Percentiles rank a stretch among this genome's conserved stretches.
phyloP scores from a whole-genome alignment of 495 filamentous ascomycete genomes.

The Pyrenula aspistea region DNA sequence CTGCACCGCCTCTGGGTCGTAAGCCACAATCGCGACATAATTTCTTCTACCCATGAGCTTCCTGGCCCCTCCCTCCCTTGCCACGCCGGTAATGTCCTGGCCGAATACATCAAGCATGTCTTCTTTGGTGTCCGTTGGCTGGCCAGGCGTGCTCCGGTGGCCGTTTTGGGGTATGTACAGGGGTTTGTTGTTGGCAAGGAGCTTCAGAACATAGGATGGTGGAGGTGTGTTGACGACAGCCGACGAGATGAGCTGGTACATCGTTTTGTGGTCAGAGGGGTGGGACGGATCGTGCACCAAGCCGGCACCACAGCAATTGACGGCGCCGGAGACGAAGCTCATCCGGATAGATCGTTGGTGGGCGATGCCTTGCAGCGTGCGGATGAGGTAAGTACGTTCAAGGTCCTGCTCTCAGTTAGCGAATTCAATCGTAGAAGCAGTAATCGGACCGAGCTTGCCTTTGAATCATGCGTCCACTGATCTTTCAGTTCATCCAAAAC shows the following conservation, averaged over 20 bases:
- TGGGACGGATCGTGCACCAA: slow-evolving; percentile 88
- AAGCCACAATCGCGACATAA: slow-evolving; percentile 88
- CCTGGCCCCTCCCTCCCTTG: slow-evolving; percentile 55
- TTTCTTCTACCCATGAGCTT: slow-evolving; percentile 87
- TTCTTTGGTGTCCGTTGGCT: slow-evolving; percentile 76
- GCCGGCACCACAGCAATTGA: slow-evolving; percentile 85
- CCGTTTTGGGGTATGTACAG: slow-evolving; percentile 89
- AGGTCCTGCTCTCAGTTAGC: slow-evolving; percentile 46
- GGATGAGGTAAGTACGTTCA: slow-evolving; percentile 90
- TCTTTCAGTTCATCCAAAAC: slow-evolving; percentile 88
- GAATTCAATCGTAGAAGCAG: slow-evolving; percentile 1
- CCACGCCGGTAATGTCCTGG: slow-evolving; percentile 67
- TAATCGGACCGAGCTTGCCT: slow-evolving; percentile 40
- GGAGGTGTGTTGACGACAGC: slow-evolving; percentile 84
- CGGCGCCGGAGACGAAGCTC: slow-evolving; percentile 89
- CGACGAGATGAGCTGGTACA: slow-evolving; percentile 94
- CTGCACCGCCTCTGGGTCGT: slow-evolving; percentile 69
- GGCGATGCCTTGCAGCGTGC: slow-evolving; percentile 86
- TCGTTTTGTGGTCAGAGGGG: slow-evolving; percentile 91
- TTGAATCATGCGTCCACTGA: slow-evolving; percentile 95
- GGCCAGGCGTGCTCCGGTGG: slow-evolving; percentile 47
- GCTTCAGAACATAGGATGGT: slow-evolving; percentile 71
- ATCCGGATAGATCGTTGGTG: slow-evolving; percentile 89
- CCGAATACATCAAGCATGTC: slow-evolving; percentile 99
- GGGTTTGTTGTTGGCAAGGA: slow-evolving; percentile 71